Base-by-base conservation (phyloP, 352 stramenopile species). In the Aphanomyces euteiches region DNA sequence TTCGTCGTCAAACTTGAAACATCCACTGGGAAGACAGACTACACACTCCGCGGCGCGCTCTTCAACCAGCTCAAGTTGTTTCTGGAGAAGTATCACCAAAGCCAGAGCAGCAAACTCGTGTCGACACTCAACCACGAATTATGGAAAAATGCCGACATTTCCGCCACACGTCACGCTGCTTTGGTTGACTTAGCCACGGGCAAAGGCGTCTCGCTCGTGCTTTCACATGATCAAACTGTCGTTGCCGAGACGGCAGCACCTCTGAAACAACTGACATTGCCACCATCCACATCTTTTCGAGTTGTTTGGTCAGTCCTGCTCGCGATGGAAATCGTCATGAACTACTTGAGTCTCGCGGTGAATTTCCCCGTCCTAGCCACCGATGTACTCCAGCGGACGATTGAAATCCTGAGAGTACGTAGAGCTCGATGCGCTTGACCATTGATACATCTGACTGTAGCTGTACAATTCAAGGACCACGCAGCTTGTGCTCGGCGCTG, bases 391-490 rank as follows among this genome's bases (percentile, higher is more conserved):
- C 90, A 95, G 56, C 95, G 96, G 59, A 92, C 96, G 43, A 90
- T 96, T 28, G 94, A 98, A 75, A 91, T 95, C 59, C 90, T 95
- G 40, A 81, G 87, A 67, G 84, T 92, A 74, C 36, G 79, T 78
- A 37, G 19, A 19, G 15, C 54, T 12, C 2, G 47, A 13, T 45
- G 37, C n/a, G 0, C n/a, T 19, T 58, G 36, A 34, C 12, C 8
- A 15, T 39, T 56, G 74, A 39, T 38, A 45, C 39, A 28, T 66
- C 43, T 58, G 93, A 7, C 47, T 85, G 40, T 72, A 96, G 77
- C 75, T 99, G 72, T 99, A 98, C 88, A 98, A 98, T 76, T 96
- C 94, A 7, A 77, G 95, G 17, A 97, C 96, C 5, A 98, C 92
- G 17, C 93, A 98, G 67, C 85, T 99, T 15, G 96, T 99, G 39